Evolutionary conservation across 495 filamentous ascomycete species (phyloP), one percentile per base, ranked within the genome.

Genomic region (Aspergillus cavernicola): DNA sequence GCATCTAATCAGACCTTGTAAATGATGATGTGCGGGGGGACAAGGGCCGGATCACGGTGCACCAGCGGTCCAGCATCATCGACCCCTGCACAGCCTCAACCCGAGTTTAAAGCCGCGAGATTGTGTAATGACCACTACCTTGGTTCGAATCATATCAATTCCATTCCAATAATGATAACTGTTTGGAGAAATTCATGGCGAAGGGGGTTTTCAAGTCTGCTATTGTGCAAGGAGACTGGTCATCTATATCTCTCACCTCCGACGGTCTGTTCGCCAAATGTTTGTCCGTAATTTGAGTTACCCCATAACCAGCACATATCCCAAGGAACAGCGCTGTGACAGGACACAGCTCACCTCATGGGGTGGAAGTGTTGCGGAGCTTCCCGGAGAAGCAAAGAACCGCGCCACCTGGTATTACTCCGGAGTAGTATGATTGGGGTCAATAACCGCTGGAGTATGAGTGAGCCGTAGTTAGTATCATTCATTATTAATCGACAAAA

Each of bases 51-150:
- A 56, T 53, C 32, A 50, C 22, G 28, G 24, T 52, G 50, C 33
- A 55, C 49, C 48, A 50, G 46, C 37, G n/a, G n/a, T n/a, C n/a
- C n/a, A n/a, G 24, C 24, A 29, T 41, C 39, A 26, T 39, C 26
- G 11, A 50, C 32, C 33, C 11, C 43, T 56, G 55, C 60, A 63
- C 56, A 57, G 54, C 54, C 57, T 52, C 50, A 56, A 44, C 57
- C 42, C 22, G 53, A 36, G 50, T 36, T 51, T 42, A 36, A 55
- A 39, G 20, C 41, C 51, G 35, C 18, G 45, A 52, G 32, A 46
- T 37, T 50, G 48, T 50, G 46, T 48, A 55, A 52, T 50, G 50
- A 26, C 18, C 31, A 35, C 45, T 6, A 35, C 40, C 35, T 37
- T 44, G 20, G 33, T 33, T 47, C 52, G 16, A 45, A 53, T 20